These are phyloP conservation scores for Irpex sp. DNA, from an alignment of 1,284 basidiomycete species.

Conservation along the genomic window DNA sequence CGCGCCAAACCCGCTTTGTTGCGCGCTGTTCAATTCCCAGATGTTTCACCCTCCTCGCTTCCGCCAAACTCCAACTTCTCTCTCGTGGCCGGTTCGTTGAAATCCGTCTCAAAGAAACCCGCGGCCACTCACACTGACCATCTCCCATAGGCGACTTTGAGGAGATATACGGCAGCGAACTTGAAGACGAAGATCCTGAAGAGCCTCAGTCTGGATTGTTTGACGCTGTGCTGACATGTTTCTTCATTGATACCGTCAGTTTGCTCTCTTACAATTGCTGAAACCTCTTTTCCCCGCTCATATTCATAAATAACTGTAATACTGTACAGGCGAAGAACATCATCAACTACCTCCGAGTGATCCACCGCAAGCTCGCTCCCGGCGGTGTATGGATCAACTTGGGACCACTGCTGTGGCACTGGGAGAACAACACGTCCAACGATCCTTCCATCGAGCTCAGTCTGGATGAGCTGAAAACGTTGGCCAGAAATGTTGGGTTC, in stretches of 20 bases:
- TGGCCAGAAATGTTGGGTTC: slow-evolving; percentile 81
- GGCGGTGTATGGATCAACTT: slow-evolving; percentile 93
- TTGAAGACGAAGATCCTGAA: slow-evolving; percentile 32
- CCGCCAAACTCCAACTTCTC: slow-evolving; percentile 52
- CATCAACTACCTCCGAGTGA: slow-evolving; percentile 83
- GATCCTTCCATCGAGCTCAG: slow-evolving; percentile 88
- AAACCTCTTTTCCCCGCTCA: background rate
- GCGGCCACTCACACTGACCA: background rate
- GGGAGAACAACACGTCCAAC: slow-evolving; percentile 80
- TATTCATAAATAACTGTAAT: background rate
- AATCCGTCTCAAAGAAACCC: background rate
- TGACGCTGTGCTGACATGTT: slow-evolving; percentile 92
- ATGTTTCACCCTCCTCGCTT: slow-evolving; percentile 75
- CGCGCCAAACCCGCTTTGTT: slow-evolving; percentile 60
- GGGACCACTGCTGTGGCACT: slow-evolving; percentile 95
- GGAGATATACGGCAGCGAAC: slow-evolving; percentile 78
- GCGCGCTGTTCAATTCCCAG: slow-evolving; percentile 71
- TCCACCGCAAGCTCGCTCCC: slow-evolving; percentile 75
- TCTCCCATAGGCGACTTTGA: slow-evolving; percentile 77
- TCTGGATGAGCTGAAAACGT: slow-evolving; percentile 81
- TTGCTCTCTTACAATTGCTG: background rate
- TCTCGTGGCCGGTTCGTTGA: slow-evolving; percentile 70
- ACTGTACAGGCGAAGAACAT: slow-evolving; percentile 78
- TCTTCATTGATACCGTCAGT: slow-evolving; percentile 93
- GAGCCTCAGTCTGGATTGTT: slow-evolving; percentile 75